Conservation (phyloP, 148 eudicot species). For the Rhododendron molle region DNA sequence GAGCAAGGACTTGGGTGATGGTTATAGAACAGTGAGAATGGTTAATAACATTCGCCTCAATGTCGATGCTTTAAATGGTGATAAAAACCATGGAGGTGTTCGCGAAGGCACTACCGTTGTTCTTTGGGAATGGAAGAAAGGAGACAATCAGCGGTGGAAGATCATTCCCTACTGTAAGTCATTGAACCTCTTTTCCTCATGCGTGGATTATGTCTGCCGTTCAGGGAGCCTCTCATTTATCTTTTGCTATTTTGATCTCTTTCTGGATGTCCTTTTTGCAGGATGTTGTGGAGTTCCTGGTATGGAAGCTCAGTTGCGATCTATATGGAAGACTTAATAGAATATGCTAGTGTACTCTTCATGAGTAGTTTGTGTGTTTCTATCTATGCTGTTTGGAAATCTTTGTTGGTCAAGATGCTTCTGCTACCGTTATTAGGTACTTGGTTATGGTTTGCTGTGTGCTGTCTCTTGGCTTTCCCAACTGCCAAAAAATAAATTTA, state of each 20-base stretch:
- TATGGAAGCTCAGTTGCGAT: background rate
- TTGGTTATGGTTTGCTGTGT: background rate
- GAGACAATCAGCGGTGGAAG: slow-evolving; percentile 68
- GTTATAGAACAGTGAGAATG: slow-evolving; percentile 48
- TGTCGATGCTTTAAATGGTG: slow-evolving; percentile 60
- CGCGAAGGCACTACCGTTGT: slow-evolving; percentile 67
- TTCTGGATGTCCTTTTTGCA: background rate
- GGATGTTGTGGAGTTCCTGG: background rate
- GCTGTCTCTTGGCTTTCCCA: background rate
- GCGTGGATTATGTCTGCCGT: background rate
- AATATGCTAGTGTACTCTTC: background rate
- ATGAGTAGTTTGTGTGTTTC: background rate
- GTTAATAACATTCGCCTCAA: slow-evolving; percentile 47
- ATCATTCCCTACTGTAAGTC: slow-evolving; percentile 41
- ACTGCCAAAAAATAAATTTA: background rate
- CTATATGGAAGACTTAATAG: background rate
- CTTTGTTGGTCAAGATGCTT: background rate
- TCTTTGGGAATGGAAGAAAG: slow-evolving; percentile 75
- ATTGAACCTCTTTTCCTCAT: background rate
- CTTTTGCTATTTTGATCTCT: background rate
- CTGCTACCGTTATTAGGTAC: background rate
- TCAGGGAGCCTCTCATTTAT: background rate
- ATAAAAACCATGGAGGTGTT: slow-evolving; percentile 80
- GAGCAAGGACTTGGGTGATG: slow-evolving; percentile 54
- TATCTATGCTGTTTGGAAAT: background rate